These are phyloP conservation scores for Sclerotinia minor DNA, from an alignment of 2,329 filamentous ascomycete species.

Conservation along the genomic window DNA sequence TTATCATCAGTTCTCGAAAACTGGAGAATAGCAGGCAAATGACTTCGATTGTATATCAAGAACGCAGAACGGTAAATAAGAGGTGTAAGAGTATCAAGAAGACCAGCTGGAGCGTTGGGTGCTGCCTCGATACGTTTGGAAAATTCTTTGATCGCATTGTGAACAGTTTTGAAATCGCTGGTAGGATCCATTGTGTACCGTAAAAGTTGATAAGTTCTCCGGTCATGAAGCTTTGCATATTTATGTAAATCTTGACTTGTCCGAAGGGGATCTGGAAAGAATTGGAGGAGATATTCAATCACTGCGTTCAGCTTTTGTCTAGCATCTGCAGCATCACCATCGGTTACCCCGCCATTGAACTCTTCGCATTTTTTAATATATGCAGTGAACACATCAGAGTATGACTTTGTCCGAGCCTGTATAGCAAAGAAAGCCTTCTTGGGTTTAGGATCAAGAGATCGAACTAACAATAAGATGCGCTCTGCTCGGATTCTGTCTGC, in stretches of 20 bases:
- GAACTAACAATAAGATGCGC: slow-evolving; percentile 78
- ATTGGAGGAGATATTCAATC: slow-evolving; percentile 70
- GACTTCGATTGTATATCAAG: slow-evolving; percentile 90
- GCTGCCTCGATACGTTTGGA: slow-evolving; percentile 75
- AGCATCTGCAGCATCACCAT: slow-evolving; percentile 65
- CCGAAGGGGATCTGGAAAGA: slow-evolving; percentile 72
- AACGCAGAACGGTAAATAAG: slow-evolving; percentile 81
- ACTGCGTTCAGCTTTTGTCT: slow-evolving; percentile 71
- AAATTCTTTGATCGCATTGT: slow-evolving; percentile 87
- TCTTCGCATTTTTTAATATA: slow-evolving; percentile 83
- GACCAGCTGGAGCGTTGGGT: slow-evolving; percentile 55
- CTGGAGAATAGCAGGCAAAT: slow-evolving; percentile 86
- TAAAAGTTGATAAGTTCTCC: slow-evolving; percentile 84
- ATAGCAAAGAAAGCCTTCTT: slow-evolving; percentile 87
- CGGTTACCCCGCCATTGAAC: slow-evolving; percentile 83
- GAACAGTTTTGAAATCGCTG: slow-evolving; percentile 88
- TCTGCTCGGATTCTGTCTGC: slow-evolving; percentile 78
- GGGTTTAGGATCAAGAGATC: slow-evolving; percentile 72
- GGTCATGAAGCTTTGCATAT: slow-evolving; percentile 88
- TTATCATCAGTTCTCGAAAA: slow-evolving; percentile 82
- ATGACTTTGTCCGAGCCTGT: slow-evolving; percentile 73
- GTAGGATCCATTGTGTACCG: slow-evolving; percentile 81
- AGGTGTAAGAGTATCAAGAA: slow-evolving; percentile 78
- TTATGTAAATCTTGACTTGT: slow-evolving; percentile 79
- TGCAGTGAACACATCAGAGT: slow-evolving; percentile 70